Evolutionary conservation across 306 rosid species (phyloP).

Genomic region (Aeschynomene evenia): DNA sequence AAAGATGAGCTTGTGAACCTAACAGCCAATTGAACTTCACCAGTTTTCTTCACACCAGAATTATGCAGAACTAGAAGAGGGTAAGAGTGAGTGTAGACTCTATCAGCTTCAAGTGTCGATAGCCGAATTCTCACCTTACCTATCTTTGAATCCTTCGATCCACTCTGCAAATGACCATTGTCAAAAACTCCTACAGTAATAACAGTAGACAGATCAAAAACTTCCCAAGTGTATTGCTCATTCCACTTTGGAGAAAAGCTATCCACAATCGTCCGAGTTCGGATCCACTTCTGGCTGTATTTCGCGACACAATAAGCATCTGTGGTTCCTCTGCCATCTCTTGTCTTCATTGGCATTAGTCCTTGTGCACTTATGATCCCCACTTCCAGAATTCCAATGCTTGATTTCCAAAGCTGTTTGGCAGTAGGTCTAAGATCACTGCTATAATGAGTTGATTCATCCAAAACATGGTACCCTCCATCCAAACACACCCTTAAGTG

Average conservation of each 20-base stretch:
- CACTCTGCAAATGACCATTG: slow-evolving; percentile 68
- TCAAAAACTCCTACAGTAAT: slow-evolving; percentile 80
- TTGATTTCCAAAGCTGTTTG: slow-evolving; percentile 75
- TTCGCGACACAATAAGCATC: slow-evolving; percentile 91
- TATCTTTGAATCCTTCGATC: slow-evolving; percentile 71
- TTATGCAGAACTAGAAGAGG: slow-evolving; percentile 70
- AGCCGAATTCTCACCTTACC: slow-evolving; percentile 85
- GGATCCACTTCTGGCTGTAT: slow-evolving; percentile 90
- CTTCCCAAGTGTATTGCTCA: slow-evolving; percentile 95
- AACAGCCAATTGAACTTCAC: slow-evolving; percentile 85
- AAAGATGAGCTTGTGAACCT: slow-evolving; percentile 77
- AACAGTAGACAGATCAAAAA: slow-evolving; percentile 79
- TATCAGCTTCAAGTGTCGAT: slow-evolving; percentile 80
- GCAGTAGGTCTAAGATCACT: slow-evolving; percentile 98
- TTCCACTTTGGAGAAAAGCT: slow-evolving; percentile 76
- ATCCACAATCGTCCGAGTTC: slow-evolving; percentile 76
- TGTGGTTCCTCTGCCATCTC: slow-evolving; percentile 67
- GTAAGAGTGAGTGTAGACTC: slow-evolving; percentile 86
- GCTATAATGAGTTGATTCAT: slow-evolving; percentile 87
- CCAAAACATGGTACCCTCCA: slow-evolving; percentile 94
- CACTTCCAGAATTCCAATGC: slow-evolving; percentile 77
- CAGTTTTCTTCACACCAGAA: slow-evolving; percentile 90
- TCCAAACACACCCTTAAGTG: slow-evolving; percentile 85
- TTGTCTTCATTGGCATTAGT: slow-evolving; percentile 81
- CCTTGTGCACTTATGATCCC: slow-evolving; percentile 81